A percentile compares a stretch with the other conserved stretches of the same genome.
phyloP scores from a whole-genome alignment of 1,284 basidiomycete genomes.

The Ceratobasidium papillatum region DNA sequence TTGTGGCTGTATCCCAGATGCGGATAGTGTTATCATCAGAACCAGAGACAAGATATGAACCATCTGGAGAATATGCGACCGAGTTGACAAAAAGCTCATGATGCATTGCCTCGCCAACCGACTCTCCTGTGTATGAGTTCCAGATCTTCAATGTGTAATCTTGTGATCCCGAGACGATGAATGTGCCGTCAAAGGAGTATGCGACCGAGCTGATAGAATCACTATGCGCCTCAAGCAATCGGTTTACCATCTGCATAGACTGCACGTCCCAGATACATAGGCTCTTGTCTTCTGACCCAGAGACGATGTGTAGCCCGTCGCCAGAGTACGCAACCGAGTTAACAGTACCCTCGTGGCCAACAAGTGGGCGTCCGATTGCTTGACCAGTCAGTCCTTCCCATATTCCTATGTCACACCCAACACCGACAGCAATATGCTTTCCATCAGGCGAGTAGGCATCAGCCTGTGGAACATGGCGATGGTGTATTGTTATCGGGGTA shows the following conservation, averaged over 20 bases:
- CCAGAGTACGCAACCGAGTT: background rate
- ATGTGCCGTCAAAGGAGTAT: background rate
- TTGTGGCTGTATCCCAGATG: background rate
- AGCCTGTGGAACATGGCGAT: no score
- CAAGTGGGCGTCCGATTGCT: background rate
- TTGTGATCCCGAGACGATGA: background rate
- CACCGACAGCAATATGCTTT: background rate
- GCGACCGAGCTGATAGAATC: background rate
- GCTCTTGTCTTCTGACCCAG: constrained; percentile 1
- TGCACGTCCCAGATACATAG: constrained; percentile 24
- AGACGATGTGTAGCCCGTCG: background rate
- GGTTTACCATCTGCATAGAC: background rate
- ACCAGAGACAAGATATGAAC: background rate
- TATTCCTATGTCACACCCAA: background rate
- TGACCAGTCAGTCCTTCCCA: background rate
- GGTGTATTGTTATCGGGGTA: background rate
- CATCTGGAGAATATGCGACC: background rate
- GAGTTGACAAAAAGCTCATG: background rate
- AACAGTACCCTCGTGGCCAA: background rate
- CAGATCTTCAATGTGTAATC: background rate
- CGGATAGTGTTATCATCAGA: background rate
- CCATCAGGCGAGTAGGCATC: background rate
- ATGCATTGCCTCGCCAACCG: background rate
- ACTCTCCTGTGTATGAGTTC: background rate
- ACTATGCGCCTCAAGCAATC: background rate